phyloP scores from a whole-genome alignment of 495 filamentous ascomycete species.

The Penicillium samsonianum region DNA sequence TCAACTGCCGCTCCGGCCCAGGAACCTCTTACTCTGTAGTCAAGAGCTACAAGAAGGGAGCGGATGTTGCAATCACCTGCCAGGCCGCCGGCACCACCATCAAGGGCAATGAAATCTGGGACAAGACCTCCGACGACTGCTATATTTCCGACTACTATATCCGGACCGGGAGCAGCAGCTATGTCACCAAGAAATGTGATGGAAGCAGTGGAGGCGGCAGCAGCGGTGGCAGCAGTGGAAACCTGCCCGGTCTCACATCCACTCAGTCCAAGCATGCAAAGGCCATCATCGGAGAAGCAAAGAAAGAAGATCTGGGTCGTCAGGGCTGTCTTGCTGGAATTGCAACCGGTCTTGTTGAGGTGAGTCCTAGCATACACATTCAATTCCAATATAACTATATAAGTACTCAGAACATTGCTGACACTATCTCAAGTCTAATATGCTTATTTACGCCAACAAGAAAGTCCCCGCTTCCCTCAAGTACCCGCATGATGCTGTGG shows the following conservation, averaged over 20 bases:
- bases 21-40: slow-evolving; percentile 20
- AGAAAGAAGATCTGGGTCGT: slow-evolving; percentile 17
- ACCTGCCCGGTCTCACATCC: slow-evolving; percentile 18
- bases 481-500: slow-evolving; percentile 19
- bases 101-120: slow-evolving; percentile 21
- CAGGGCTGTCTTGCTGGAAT: slow-evolving; percentile 25
- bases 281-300: slow-evolving; percentile 20
- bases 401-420: not conserved
- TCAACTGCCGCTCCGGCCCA: slow-evolving; percentile 23
- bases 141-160: slow-evolving; percentile 24
- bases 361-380: not conserved
- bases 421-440: slow-evolving; percentile 11
- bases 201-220: not conserved
- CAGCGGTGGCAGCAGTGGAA: slow-evolving; percentile 5
- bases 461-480: slow-evolving; percentile 19
- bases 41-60: slow-evolving; percentile 18
- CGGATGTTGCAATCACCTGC: slow-evolving; percentile 18
- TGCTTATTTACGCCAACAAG: slow-evolving; percentile 19
- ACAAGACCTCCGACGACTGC: slow-evolving; percentile 23
- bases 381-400: not conserved
- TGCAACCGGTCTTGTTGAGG: slow-evolving; percentile 23
- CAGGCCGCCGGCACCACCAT: slow-evolving; percentile 18
- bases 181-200: slow-evolving; percentile 9
- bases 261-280: slow-evolving; percentile 22
- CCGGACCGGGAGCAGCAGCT: slow-evolving; percentile 6